Percentiles rank a stretch among this genome's conserved stretches.
These are phyloP conservation scores for Cladorrhinum sp. DNA, from an alignment of 2,329 filamentous ascomycete genomes.

Conservation along the genomic window DNA sequence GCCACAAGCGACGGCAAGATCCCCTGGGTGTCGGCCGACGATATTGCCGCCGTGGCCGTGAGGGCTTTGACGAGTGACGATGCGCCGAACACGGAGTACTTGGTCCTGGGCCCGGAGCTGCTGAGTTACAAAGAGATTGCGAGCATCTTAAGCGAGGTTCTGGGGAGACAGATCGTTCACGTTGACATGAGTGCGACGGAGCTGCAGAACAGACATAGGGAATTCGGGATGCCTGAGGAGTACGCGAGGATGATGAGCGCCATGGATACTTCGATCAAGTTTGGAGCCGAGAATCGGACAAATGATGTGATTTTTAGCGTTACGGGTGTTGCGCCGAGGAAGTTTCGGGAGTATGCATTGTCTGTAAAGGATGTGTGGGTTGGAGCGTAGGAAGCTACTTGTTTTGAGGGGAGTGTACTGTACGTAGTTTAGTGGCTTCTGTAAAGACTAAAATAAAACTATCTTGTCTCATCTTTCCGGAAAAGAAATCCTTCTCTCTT, in stretches of 20 bases:
- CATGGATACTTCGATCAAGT: conserved; percentile 35
- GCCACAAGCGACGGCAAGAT: conserved; percentile 43
- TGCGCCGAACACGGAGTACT: conserved; percentile 40
- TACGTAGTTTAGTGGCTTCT: too few relatives aligned
- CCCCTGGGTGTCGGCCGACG: conserved; percentile 45
- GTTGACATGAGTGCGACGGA: conserved; percentile 33
- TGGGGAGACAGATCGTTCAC: conserved; percentile 36
- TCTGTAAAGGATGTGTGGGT: conserved; percentile 28
- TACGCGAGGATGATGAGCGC: conserved; percentile 34
- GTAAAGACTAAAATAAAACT: too few relatives aligned
- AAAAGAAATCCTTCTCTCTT: too few relatives aligned
- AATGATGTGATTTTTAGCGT: conserved; percentile 35
- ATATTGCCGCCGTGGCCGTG: conserved; percentile 46
- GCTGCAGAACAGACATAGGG: conserved; percentile 26
- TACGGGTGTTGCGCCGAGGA: conserved; percentile 34
- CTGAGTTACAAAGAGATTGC: conserved; percentile 37
- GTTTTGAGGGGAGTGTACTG: neutral
- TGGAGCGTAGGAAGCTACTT: neutral
- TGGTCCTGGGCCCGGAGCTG: conserved; percentile 38
- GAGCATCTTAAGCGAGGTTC: conserved; percentile 32
- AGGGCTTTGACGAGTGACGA: conserved; percentile 38
- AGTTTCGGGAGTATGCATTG: conserved; percentile 31
- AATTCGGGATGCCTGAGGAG: conserved; percentile 31
- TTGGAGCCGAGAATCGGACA: conserved; percentile 36
- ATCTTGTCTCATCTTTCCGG: neutral